Base-by-base conservation (phyloP, 169 alveolate genomes). In the Plasmodium falciparum region DNA sequence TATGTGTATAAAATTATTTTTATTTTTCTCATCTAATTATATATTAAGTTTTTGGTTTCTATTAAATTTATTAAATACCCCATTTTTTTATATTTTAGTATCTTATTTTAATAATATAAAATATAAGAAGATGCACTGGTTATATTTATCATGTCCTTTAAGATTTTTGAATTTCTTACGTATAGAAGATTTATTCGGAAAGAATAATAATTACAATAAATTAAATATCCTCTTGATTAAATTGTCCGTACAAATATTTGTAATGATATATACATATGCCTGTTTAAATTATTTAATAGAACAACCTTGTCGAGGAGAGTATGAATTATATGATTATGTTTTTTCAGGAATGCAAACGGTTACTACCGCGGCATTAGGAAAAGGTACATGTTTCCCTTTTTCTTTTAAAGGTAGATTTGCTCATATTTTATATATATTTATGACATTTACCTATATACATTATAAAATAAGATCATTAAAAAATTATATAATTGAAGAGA, bases 261-360 rank as follows among this genome's bases (percentile, higher is more conserved):
- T 86, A 3, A 52, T 86, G 13, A 86, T 86, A 13, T 86, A 86
- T 71, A 86, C 92, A 1, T 86, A 71, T 59, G 76, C 92, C 3
- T 86, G 92, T 86, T 59, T 86, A 12, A 58, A 86, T 54, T 54
- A 71, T 3, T 47, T 86, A 61, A 86, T 86, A 45, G 92, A 86
- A 65, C 92, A 86, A 7, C 92, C 92, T 1, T 86, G 92, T 61
- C 62, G 47, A 24, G 92, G 88, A 2, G 33, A 86, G 0, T 86
- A 86, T 13, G 50, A 72, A 59, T 45, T 86, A 72, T 86, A 86
- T 73, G 92, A 86, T 86, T 86, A 86, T 65, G 33, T 86, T 12
- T 86, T 86, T 72, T 86, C 92, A 9, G 88, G 86, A 2, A 86
- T 86, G 92, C 92, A 86, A 43, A 86, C 92, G 12, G 86, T 86